Evolutionary conservation across 768 basidiomycete species (phyloP).

Genomic region (Udeniomyces megalosporus): DNA sequence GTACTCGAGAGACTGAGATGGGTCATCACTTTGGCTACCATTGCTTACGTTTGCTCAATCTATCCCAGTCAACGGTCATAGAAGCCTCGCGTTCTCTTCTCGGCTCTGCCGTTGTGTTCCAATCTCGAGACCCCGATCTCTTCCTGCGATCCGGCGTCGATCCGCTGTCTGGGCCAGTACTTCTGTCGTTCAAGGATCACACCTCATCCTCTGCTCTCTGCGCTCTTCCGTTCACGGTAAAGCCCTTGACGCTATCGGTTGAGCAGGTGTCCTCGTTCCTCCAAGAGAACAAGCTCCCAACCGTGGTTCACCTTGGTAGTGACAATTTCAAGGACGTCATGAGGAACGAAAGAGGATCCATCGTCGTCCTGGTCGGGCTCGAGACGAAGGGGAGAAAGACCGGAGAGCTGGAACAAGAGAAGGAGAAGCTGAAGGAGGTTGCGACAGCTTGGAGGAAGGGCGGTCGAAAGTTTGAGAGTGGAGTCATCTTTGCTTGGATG

Average conservation of each 20-base stretch:
- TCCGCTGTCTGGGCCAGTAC: constrained; percentile 26
- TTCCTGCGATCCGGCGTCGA: constrained; percentile 25
- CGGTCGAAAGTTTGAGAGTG: constrained; percentile 27
- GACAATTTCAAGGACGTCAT: constrained; percentile 72
- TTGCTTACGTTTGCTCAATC: background rate
- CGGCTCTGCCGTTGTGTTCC: constrained; percentile 37
- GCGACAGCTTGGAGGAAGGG: constrained; percentile 45
- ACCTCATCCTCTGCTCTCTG: constrained; percentile 35
- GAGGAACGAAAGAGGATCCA: constrained; percentile 55
- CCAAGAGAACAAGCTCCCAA: constrained; percentile 52
- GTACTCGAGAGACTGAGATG: constrained; percentile 6
- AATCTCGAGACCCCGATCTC: constrained; percentile 31
- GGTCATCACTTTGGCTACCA: no score
- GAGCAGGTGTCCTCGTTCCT: constrained; percentile 44
- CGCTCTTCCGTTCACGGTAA: constrained; percentile 22
- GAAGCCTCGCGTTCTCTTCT: constrained; percentile 41
- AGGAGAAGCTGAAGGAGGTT: constrained; percentile 38
- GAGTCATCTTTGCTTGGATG: constrained; percentile 77
- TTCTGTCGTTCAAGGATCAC: constrained; percentile 49
- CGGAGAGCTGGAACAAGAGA: constrained; percentile 33
- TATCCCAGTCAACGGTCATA: constrained; percentile 38
- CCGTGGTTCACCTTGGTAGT: constrained; percentile 53
- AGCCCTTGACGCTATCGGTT: constrained; percentile 1
- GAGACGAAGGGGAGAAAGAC: constrained; percentile 20
- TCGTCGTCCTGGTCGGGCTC: constrained; percentile 53